Base-by-base conservation (phyloP, 2,329 filamentous ascomycete species). In the Nigrospora osmanthi region DNA sequence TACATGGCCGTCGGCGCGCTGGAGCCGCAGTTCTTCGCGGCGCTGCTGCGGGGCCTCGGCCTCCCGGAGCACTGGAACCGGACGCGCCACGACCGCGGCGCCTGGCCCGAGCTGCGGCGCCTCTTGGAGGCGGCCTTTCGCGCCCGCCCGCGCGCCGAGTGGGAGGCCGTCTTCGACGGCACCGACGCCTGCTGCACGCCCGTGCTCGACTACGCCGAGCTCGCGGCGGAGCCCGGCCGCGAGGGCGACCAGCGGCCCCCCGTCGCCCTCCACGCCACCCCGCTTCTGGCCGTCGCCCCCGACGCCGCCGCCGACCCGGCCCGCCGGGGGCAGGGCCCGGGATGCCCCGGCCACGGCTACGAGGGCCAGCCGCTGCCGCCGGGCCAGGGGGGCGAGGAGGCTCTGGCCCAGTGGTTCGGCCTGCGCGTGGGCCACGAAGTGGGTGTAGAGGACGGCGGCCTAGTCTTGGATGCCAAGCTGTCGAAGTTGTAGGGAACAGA, bases 121-220 rank as follows among this genome's bases (percentile, higher is more conserved):
- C 60, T 79, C 3, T 84, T 95, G 52, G 74, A 73, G 3, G 60
- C 59, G 4, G 71, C 68, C 0, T 96, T 97, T 63, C 79, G 73
- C 60, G 63, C 69, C 38, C 88, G 81, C 67, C 85, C 84, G 5
- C 75, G 90, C 34, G 59, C 64, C 0, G 84, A 95, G 61, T 97
- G 91, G 91, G 91, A 95, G 64, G 60, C 49, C 4, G 70, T 95
- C 6, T 97, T 96, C 60, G 87, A 95, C 60, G 87, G 86, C 11
- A 93, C 87, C 0, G 91, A 97, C 66, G 91, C 91, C 1, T 97
- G 91, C 62, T 89, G 85, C 51, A 89, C 87, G 14, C 91, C 91
- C 0, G 87, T 97, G 1, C 69, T 95, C 36, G 82, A 81, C 30
- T 87, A 89, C 52, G 58, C 54, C n/a, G 66, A 67, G 58, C 48